Percentiles rank a stretch among this genome's conserved stretches.
Conservation (phyloP, 2,329 filamentous ascomycete genomes). For the Apiospora saccharicola region DNA sequence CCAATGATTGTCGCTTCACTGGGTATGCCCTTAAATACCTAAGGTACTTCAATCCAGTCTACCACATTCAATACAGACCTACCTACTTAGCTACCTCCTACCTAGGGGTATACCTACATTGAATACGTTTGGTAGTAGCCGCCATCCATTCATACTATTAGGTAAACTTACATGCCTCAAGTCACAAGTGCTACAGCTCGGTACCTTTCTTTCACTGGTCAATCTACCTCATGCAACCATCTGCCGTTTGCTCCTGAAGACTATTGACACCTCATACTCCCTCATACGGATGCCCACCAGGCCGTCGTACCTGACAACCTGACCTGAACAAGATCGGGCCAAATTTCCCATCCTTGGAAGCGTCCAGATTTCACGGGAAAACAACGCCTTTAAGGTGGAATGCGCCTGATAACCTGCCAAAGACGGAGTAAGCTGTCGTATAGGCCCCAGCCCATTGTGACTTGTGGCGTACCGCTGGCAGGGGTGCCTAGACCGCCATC, state of each 20-base stretch:
- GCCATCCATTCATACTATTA: neutral
- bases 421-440: neutral
- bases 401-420: neutral
- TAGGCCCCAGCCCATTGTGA: neutral
- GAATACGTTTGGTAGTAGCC: neutral
- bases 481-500: conserved; percentile 16
- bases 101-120: no score
- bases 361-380: neutral
- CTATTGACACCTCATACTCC: conserved; percentile 2
- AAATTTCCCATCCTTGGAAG: conserved; percentile 10
- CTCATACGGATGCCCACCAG: neutral
- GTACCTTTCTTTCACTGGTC: neutral
- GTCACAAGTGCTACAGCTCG: neutral
- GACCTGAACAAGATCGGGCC: neutral
- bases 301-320: conserved; percentile 8
- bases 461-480: conserved; percentile 18
- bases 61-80: neutral
- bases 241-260: conserved; percentile 17
- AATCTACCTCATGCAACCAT: neutral
- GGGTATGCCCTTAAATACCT: neutral
- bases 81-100: no score
- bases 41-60: neutral
- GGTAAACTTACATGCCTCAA: neutral
- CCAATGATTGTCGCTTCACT: neutral
- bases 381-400: neutral